Base-by-base conservation (phyloP, 139 green algal species). In the Trebouxia sp. region DNA sequence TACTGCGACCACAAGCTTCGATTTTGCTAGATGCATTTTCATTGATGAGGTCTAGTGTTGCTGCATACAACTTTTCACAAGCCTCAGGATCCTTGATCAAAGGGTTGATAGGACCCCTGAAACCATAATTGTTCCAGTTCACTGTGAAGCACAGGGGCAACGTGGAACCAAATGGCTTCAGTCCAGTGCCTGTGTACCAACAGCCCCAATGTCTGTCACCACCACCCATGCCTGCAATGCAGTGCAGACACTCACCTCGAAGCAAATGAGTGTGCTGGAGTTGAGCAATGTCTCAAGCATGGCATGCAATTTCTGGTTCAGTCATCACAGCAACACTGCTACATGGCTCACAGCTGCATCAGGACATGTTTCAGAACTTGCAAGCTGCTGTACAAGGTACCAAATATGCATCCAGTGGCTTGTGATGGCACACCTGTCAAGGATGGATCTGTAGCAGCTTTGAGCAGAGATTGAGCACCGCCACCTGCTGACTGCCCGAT, bases 101-200 rank as follows among this genome's bases (percentile, higher is more conserved):
- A 1, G 42, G 42, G 69, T 53, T 77, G 69, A 77, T 77, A 9
- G 69, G 69, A 26, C 69, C 22, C n/a, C 69, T 77, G 22, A 26
- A 51, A 10, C 69, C 69, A 15, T 41, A 39, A 28, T 77, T 77
- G 39, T 77, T 53, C 69, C 69, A 77, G 69, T 77, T 77, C 17
- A 53, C 39, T 12, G 69, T 77, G 42, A 77, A 77, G 8, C 41
- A 51, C 42, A 77, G 12, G 4, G 69, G 69, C 41, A 17, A 55
- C 6, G 69, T 53, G 5, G n/a, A 17, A 1, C 62, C 62, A 72
- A 72, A 72, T 30, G 62, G 62, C 35, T 72, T 42, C 5, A 45
- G 20, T 45, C 32, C 32, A 35, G 55, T 55, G 12, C 69, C 69
- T 37, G 69, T 56, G 26, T 77, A 77, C 69, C 69, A 77, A 24